phyloP scores from a whole-genome alignment of 73 alveolate genomes.

The Stentor roeselii region DNA sequence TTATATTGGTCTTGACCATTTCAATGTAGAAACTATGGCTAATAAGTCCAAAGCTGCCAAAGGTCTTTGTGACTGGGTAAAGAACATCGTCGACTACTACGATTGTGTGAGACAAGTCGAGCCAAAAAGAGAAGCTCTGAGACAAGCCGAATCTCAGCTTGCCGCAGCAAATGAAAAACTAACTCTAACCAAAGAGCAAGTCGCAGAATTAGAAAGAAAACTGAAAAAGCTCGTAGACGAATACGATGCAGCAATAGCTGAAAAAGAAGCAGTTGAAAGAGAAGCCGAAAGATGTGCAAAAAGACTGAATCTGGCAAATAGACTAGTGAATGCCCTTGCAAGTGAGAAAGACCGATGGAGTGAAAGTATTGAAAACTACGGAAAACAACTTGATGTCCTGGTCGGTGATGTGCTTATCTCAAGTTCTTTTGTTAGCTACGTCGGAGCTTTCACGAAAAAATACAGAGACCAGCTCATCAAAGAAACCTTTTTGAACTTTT shows the following conservation, averaged over 20 bases:
- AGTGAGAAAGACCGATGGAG: conserved; percentile 98
- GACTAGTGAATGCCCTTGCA: conserved; percentile 95
- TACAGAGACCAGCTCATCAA: conserved; percentile 93
- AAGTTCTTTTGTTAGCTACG: conserved; percentile 97
- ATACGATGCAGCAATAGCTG: conserved; percentile 97
- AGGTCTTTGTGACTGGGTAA: conserved; percentile 92
- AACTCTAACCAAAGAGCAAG: conserved; percentile 87
- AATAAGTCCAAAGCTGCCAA: conserved; percentile 77
- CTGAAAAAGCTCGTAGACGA: conserved; percentile 87
- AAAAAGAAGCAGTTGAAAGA: conserved; percentile 97
- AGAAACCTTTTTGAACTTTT: conserved; percentile 89
- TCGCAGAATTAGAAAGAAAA: conserved; percentile 81
- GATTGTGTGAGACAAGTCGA: conserved; percentile 99
- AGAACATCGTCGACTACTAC: conserved; percentile 91
- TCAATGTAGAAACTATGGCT: conserved; percentile 71
- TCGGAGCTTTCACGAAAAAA: conserved; percentile 99
- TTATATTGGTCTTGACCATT: conserved; percentile 58
- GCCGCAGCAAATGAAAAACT: conserved; percentile 95
- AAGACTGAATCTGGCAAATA: conserved; percentile 95
- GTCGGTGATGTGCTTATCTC: conserved; percentile 99
- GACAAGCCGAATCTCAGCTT: conserved; percentile 86
- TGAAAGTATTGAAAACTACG: conserved; percentile 71
- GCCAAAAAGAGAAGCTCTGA: conserved; percentile 97
- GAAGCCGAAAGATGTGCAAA: conserved; percentile 96
- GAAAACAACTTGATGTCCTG: conserved; percentile 80